Evolutionary conservation across 352 stramenopile genomes (phyloP), one percentile per base, ranked within the genome.

Genomic region (Phytopythium sindhum): DNA sequence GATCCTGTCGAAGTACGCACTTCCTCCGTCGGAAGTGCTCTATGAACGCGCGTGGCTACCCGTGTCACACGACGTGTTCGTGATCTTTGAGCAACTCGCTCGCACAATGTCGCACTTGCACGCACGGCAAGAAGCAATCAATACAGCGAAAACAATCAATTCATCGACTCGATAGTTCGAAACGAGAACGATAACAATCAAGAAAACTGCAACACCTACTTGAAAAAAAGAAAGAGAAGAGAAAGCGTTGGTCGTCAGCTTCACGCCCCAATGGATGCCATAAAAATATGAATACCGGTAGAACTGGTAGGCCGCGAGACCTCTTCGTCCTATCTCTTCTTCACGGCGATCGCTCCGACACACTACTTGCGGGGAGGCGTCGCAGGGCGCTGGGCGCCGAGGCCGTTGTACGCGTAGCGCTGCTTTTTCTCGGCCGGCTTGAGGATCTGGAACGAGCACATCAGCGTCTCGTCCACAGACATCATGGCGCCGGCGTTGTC

Each of bases 401-500:
- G 68, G 19, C 78, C 77, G 39, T 82, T 84, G 72, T 89, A 90
- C 53, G 74, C 70, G 61, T 86, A 91, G 54, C 85, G 82, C 72
- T 93, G 80, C 64, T 91, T 93, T 75, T 90, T 93, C 64, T 93
- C 84, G 7, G 81, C 78, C 2, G 84, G 84, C 67, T 91, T 91
- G 54, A 90, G 74, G 61, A 87, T 82, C 57, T 85, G 79, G 69
- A 90, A 84, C 44, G 74, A 89, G 60, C 82, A 89, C 70, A 90
- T 88, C n/a, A 92, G 66, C 63, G 84, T 75, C 61, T 90, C 70
- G 65, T 91, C 74, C 33, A 89, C 74, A 44, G 77, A 81, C 81
- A 92, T 92, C 78, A 92, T 90, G n/a, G 77, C 84, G 63, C 79
- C 84, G 39, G 84, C 84, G 53, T 92, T 92, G 73, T 92, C 81